phyloP scores from a whole-genome alignment of 176 grass and related monocot species.

The Phyllostachys edulis region DNA sequence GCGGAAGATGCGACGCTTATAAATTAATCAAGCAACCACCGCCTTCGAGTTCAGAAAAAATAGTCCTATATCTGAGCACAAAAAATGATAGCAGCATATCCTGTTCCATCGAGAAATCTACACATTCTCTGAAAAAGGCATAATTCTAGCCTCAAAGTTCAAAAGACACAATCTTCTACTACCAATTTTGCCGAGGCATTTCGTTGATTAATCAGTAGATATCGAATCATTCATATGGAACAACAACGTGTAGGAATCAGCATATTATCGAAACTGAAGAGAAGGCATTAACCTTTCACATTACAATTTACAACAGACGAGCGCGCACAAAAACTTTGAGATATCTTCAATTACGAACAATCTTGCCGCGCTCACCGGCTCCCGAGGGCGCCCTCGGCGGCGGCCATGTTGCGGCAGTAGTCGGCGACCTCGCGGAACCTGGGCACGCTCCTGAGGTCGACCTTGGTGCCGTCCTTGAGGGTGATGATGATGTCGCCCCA shows the following conservation, averaged over 20 bases:
- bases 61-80: not conserved
- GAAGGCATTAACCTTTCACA: not conserved
- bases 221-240: not conserved
- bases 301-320: not conserved
- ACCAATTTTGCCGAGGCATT: not conserved
- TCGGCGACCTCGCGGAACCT: conserved; percentile 89
- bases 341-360: not conserved
- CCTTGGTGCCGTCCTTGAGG: conserved; percentile 83
- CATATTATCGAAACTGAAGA: not conserved
- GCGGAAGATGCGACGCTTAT: not conserved
- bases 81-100: not conserved
- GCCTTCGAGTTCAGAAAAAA: not conserved
- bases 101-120: not conserved
- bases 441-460: conserved; percentile 93
- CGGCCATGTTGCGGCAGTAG: conserved; percentile 71
- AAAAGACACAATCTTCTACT: too few species aligned
- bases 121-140: not conserved
- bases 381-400: conserved; percentile 40
- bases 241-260: not conserved
- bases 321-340: not conserved
- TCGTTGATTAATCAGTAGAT: not conserved
- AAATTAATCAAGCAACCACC: not conserved
- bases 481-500: conserved; percentile 97
- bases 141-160: not conserved
- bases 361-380: not conserved